These are phyloP conservation scores for Hirsutella rhossiliensis DNA, from an alignment of 2,329 filamentous ascomycete species.

Conservation along the genomic window DNA sequence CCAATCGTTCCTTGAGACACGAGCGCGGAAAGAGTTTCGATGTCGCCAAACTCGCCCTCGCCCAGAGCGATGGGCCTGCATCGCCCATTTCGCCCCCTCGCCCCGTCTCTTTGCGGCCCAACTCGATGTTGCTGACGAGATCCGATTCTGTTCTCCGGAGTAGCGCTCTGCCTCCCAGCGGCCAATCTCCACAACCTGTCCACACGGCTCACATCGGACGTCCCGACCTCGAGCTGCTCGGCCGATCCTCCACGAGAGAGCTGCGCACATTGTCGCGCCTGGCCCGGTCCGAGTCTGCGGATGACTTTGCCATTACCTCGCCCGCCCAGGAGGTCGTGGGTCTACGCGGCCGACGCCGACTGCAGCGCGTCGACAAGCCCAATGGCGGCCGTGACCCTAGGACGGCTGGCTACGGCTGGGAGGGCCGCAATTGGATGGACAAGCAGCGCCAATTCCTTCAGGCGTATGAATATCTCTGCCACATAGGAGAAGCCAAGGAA, in stretches of 20 bases:
- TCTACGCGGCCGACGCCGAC: constrained; percentile 66
- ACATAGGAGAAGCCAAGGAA: constrained; percentile 97
- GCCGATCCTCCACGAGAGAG: constrained; percentile 82
- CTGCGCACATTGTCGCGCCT: constrained; percentile 77
- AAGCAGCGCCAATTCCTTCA: constrained; percentile 93
- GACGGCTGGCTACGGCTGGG: constrained; percentile 53
- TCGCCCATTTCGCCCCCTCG: constrained; percentile 31
- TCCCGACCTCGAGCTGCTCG: constrained; percentile 69
- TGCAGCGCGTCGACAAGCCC: constrained; percentile 59
- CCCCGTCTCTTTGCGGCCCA: constrained; percentile 35
- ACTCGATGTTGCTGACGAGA: constrained; percentile 48
- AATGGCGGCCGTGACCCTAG: constrained; percentile 33
- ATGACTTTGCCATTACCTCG: constrained; percentile 70
- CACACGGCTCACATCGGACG: constrained; percentile 38
- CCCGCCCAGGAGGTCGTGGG: constrained; percentile 79
- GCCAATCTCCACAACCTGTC: constrained; percentile 17
- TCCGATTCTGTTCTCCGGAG: constrained; percentile 37
- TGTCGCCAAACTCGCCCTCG: constrained; percentile 40
- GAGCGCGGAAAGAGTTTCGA: constrained; percentile 55
- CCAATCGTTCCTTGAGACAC: constrained; percentile 19
- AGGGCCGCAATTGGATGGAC: constrained; percentile 94
- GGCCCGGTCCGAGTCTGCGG: constrained; percentile 60
- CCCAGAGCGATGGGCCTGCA: constrained; percentile 27
- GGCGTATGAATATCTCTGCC: constrained; percentile 96
- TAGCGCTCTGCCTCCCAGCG: constrained; percentile 18